Conservation (phyloP, 2,329 filamentous ascomycete genomes). For the Fusarium scirpi region DNA sequence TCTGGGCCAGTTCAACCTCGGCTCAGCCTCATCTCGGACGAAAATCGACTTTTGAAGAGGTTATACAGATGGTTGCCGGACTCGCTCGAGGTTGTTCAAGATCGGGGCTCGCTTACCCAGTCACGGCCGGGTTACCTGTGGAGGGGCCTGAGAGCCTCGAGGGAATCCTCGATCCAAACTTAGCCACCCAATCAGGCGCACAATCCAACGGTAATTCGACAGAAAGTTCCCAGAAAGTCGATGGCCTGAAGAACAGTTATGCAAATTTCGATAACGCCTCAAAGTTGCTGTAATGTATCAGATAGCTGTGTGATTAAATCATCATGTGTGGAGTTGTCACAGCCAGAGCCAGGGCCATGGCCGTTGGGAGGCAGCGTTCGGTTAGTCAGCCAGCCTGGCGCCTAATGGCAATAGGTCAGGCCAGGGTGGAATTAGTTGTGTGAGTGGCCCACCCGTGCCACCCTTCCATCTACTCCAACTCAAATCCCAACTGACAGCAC, state of each 20-base stretch:
- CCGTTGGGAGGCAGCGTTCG: constrained; percentile 19
- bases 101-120: constrained; percentile 45
- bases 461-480: constrained; percentile 16
- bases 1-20: constrained; percentile 16
- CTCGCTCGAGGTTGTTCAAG: constrained; percentile 36
- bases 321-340: constrained; percentile 46
- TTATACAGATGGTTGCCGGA: constrained; percentile 26
- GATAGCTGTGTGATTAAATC: constrained; percentile 46
- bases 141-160: constrained; percentile 32
- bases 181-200: constrained; percentile 8
- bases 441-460: neutral
- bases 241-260: constrained; percentile 6
- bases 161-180: constrained; percentile 32
- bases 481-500: constrained; percentile 21
- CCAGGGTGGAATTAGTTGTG: neutral
- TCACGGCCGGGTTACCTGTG: constrained; percentile 37
- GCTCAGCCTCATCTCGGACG: constrained; percentile 1
- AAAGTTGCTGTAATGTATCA: constrained; percentile 26
- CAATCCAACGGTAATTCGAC: constrained; percentile 13
- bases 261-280: constrained; percentile 21
- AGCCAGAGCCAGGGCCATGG: constrained; percentile 45
- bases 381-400: constrained; percentile 30
- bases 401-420: constrained; percentile 3
- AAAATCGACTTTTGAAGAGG: constrained; percentile 14
- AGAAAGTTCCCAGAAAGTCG: constrained; percentile 6